A percentile compares a stretch with the other conserved stretches of the same genome.
Conservation (phyloP, 2,329 filamentous ascomycete species). For the Aureobasidium leucospermi region DNA sequence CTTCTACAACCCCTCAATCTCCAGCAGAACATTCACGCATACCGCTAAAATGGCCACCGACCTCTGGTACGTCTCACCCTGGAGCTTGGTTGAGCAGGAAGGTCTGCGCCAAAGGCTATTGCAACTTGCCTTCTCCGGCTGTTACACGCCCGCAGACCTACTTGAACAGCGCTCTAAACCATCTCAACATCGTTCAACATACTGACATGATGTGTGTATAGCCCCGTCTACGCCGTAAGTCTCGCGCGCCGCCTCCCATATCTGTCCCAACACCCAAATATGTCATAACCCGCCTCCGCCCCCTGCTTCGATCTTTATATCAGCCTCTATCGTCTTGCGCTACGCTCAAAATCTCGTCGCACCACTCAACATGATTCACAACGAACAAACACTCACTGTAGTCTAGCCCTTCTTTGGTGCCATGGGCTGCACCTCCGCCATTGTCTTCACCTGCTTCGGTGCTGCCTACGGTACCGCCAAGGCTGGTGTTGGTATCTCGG, state of each 20-base stretch:
- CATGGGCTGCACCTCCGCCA: constrained; percentile 92
- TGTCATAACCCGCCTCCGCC: constrained; percentile 4
- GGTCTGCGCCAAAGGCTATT: constrained; percentile 11
- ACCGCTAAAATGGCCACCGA: constrained; percentile 64
- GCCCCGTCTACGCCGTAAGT: constrained; percentile 99
- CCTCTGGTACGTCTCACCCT: constrained; percentile 62
- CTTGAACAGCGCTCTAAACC: constrained; percentile 6
- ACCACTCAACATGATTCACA: background rate
- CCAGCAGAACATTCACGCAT: constrained; percentile 5
- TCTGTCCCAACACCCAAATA: background rate
- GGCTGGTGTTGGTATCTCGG: constrained; percentile 96
- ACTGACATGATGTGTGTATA: constrained; percentile 46
- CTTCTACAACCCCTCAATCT: background rate
- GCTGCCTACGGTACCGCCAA: constrained; percentile 98
- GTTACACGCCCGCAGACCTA: constrained; percentile 14
- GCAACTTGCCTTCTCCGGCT: constrained; percentile 13
- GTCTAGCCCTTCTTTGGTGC: constrained; percentile 84
- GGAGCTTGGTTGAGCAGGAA: constrained; percentile 10
- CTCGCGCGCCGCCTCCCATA: constrained; percentile 17
- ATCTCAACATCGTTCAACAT: background rate
- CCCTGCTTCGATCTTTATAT: background rate
- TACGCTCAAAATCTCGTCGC: background rate
- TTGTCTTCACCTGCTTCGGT: constrained; percentile 93
- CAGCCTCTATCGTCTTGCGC: background rate
- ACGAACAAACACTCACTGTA: constrained; percentile 21